A percentile compares a stretch with the other conserved stretches of the same genome.
Conservation (phyloP, 352 stramenopile genomes). For the Pythium folliculosum region DNA sequence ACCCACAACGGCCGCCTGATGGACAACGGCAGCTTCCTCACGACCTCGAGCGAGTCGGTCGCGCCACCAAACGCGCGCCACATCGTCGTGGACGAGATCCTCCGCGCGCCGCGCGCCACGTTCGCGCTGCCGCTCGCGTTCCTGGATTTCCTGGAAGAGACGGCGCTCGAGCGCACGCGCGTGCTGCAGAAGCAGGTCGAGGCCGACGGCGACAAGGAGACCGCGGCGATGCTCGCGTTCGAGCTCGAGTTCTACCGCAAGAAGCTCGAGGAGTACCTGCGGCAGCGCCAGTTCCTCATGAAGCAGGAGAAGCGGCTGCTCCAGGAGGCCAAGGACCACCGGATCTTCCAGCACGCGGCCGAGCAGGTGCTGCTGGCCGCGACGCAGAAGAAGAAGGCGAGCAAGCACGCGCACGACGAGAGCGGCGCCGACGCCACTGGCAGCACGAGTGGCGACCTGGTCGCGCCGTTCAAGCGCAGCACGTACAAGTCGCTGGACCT, state of each 20-base stretch:
- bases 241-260: constrained; percentile 68
- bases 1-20: constrained; percentile 40
- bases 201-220: constrained; percentile 26
- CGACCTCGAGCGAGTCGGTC: constrained; percentile 33
- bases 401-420: constrained; percentile 8
- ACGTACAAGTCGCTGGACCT: constrained; percentile 79
- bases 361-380: constrained; percentile 22
- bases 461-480: constrained; percentile 81
- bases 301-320: constrained; percentile 68
- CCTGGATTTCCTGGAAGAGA: constrained; percentile 72
- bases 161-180: constrained; percentile 53
- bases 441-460: constrained; percentile 15
- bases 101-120: constrained; percentile 70
- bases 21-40: constrained; percentile 70
- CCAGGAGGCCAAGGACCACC: constrained; percentile 49
- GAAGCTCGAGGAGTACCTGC: constrained; percentile 76
- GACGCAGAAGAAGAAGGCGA: constrained; percentile 8
- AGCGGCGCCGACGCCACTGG: neutral
- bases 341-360: constrained; percentile 34
- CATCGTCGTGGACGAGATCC: constrained; percentile 76
- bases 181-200: constrained; percentile 53
- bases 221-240: constrained; percentile 37
- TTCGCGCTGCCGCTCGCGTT: constrained; percentile 76
- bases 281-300: constrained; percentile 77
- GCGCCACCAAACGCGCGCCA: constrained; percentile 37